These are phyloP conservation scores for Colletotrichum endophyticum DNA, from an alignment of 2,329 filamentous ascomycete species.

Conservation along the genomic window DNA sequence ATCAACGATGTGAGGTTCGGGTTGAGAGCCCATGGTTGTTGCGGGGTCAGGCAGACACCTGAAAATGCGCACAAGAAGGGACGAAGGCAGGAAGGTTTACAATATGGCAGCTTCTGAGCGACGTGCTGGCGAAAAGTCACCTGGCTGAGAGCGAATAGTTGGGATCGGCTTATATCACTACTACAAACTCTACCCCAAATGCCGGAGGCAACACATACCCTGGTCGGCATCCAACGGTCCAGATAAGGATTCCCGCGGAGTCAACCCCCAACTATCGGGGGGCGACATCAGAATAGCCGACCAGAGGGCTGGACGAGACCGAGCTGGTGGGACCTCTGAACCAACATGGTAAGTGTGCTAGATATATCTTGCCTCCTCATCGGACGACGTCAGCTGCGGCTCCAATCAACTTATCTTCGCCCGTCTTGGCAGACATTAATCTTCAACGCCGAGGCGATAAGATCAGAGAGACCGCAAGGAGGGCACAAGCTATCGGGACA, in stretches of 20 bases:
- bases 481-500: background rate
- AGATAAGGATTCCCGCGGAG: conserved; percentile 20
- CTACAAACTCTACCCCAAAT: background rate
- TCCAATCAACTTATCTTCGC: background rate
- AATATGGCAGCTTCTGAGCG: background rate
- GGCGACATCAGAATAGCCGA: background rate
- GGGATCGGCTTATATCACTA: background rate
- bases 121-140: background rate
- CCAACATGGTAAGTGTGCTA: background rate
- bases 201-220: background rate
- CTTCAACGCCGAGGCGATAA: background rate
- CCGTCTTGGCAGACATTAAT: background rate
- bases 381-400: background rate
- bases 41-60: background rate
- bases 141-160: background rate
- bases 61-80: background rate
- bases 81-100: background rate
- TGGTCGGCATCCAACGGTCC: background rate
- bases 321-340: background rate
- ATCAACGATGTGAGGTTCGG: background rate
- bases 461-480: background rate
- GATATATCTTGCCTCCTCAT: background rate
- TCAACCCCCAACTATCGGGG: background rate
- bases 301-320: background rate
- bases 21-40: background rate